Conservation (phyloP, 257 asterid species). For the Solanum megistacrolobum region DNA sequence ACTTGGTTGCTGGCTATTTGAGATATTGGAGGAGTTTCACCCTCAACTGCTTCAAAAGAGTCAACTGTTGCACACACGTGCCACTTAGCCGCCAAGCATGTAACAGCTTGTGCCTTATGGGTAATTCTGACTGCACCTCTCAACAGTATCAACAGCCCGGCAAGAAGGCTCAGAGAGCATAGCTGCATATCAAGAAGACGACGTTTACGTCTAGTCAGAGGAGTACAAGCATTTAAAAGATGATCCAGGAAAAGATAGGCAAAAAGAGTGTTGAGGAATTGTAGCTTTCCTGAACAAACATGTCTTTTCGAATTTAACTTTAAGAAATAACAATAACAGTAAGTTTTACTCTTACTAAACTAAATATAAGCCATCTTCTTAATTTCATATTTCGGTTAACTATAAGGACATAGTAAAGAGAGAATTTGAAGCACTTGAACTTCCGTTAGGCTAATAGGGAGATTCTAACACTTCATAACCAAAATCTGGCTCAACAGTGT, state of each 20-base stretch:
- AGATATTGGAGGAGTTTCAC: constrained; percentile 45
- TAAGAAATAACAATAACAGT: background rate
- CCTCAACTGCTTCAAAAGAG: constrained; percentile 46
- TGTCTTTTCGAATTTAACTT: background rate
- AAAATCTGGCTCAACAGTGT: background rate
- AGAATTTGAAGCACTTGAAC: background rate
- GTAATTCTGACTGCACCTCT: constrained; percentile 85
- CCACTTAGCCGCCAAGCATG: constrained; percentile 97
- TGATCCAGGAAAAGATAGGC: background rate
- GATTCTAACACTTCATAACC: background rate
- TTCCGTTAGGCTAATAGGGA: background rate
- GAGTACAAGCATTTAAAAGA: background rate
- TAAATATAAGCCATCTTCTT: background rate
- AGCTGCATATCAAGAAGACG: constrained; percentile 34
- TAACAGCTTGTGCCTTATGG: constrained; percentile 83
- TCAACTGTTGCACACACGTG: constrained; percentile 82
- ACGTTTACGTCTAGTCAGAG: background rate
- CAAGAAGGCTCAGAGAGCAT: constrained; percentile 76
- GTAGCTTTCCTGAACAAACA: background rate
- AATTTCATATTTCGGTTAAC: background rate
- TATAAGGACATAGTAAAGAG: background rate
- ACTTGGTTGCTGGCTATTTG: constrained; percentile 6
- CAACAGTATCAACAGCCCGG: constrained; percentile 61
- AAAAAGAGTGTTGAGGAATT: background rate
- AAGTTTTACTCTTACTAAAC: background rate